Conservation (phyloP, 1,139 yeast genomes). For the Taphrina confusa region DNA sequence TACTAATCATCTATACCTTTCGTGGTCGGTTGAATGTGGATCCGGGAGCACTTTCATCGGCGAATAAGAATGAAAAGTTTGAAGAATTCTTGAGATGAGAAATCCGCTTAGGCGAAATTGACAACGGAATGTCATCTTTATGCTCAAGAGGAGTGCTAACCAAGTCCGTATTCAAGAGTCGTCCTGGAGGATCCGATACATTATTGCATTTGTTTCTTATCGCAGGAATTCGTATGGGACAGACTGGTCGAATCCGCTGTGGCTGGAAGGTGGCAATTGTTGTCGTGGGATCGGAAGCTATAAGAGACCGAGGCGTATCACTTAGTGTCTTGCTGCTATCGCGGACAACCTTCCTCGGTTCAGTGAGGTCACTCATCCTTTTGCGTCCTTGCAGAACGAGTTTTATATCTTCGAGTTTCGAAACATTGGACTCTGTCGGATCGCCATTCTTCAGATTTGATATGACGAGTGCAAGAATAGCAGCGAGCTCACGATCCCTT, state of each 20-base stretch:
- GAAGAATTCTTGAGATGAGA: background rate
- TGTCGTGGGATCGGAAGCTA: background rate
- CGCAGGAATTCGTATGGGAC: slow-evolving; percentile 8
- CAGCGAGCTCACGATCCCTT: slow-evolving; percentile 23
- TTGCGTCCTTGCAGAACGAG: slow-evolving; percentile 25
- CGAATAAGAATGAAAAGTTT: background rate
- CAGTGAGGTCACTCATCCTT: background rate
- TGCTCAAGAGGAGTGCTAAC: background rate
- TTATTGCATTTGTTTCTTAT: background rate
- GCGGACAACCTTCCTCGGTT: too few relatives aligned
- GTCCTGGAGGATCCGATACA: background rate
- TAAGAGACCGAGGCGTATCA: background rate
- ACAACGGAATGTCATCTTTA: background rate
- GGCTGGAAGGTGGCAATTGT: background rate
- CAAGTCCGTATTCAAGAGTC: background rate
- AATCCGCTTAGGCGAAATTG: background rate
- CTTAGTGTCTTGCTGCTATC: background rate
- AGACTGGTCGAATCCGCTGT: background rate
- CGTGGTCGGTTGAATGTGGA: slow-evolving; percentile 13
- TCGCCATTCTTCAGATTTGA: slow-evolving; percentile 28
- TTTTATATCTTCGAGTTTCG: slow-evolving; percentile 21
- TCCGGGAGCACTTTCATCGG: background rate
- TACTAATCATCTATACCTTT: slow-evolving; percentile 1
- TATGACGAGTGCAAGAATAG: slow-evolving; percentile 17
- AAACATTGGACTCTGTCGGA: slow-evolving; percentile 3